Base-by-base conservation (phyloP, 352 stramenopile genomes). In the Pythium aristosporum region DNA sequence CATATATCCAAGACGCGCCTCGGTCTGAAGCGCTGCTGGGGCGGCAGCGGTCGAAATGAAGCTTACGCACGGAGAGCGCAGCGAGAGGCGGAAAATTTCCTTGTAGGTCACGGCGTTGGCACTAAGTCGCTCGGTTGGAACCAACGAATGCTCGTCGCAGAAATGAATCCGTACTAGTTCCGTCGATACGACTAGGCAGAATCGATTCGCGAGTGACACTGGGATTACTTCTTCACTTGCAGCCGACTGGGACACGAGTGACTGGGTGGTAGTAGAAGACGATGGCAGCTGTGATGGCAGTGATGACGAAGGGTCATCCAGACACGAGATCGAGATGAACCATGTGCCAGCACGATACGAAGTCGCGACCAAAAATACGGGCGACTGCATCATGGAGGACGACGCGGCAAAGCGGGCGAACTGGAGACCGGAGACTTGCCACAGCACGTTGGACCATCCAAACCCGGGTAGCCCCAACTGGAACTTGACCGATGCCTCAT, bases 401-500 rank as follows among this genome's bases (percentile, higher is more conserved):
- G 74, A 55, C 11, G 67, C 64, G 25, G 58, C 10, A 65, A 90
- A 87, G 6, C 79, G 82, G 15, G 83, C 85, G 59, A 95, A 95
- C 67, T 95, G 87, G 65, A 95, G 91, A 1, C 87, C 87, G 34
- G 75, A 73, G 43, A 91, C 83, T 67, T 93, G 78, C 87, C 87
- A 95, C 42, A 95, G 58, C 21, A 71, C 57, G 64, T 91, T 92
- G 10, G 87, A 93, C 87, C 87, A 95, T 3, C 84, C 84, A 11
- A 79, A 85, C 23, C 61, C 49, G 0, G 77, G 76, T 5, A 74
- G 71, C 23, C 86, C 82, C 25, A 95, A 75, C 67, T 91, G 82
- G 61, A 93, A 93, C 44, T 85, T 76, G 23, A 74, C 72, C 11
- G 52, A 18, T 13, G 25, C 8, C 30, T 52, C 39, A 18, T 21